Percentiles rank a stretch among this genome's conserved stretches.
Conservation (phyloP, 805 yeast genomes). For the Lachancea lanzarotensis region DNA sequence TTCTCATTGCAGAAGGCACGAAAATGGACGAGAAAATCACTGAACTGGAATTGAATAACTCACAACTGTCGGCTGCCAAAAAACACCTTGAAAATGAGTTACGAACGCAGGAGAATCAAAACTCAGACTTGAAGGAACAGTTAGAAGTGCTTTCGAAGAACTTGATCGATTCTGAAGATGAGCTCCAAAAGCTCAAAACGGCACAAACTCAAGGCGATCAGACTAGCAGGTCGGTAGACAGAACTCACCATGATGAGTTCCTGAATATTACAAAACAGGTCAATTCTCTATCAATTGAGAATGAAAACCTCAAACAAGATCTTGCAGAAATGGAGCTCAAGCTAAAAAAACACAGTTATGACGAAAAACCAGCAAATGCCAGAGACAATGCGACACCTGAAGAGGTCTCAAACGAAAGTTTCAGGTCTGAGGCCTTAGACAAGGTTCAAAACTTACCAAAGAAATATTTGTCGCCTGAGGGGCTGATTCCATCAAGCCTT, state of each 20-base stretch:
- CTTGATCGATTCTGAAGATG: slow-evolving; percentile 9
- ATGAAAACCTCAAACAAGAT: slow-evolving; percentile 34
- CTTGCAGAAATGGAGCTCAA: slow-evolving; percentile 45
- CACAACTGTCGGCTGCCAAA: slow-evolving; percentile 14
- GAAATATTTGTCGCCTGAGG: slow-evolving; percentile 9
- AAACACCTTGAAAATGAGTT: slow-evolving; percentile 23
- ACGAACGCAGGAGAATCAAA: slow-evolving; percentile 16
- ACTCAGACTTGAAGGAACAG: slow-evolving; percentile 15
- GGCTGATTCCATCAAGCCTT: slow-evolving; percentile 8
- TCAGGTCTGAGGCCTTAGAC: not conserved
- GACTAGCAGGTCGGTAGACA: slow-evolving; percentile 10
- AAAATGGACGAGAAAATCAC: slow-evolving; percentile 43
- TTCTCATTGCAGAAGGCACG: slow-evolving; percentile 41
- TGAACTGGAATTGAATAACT: slow-evolving; percentile 31
- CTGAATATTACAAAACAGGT: slow-evolving; percentile 21
- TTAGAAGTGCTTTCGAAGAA: slow-evolving; percentile 18
- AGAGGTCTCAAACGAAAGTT: not conserved
- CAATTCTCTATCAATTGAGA: slow-evolving; percentile 26
- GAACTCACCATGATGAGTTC: slow-evolving; percentile 22
- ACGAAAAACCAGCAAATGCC: not conserved
- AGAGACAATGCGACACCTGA: not conserved
- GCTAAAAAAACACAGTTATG: slow-evolving; percentile 13
- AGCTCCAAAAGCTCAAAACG: slow-evolving; percentile 7
- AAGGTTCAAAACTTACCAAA: slow-evolving; percentile 10
- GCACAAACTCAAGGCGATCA: not conserved